Conservation (phyloP, 2,329 filamentous ascomycete species). For the Arthrinium puccinioides region DNA sequence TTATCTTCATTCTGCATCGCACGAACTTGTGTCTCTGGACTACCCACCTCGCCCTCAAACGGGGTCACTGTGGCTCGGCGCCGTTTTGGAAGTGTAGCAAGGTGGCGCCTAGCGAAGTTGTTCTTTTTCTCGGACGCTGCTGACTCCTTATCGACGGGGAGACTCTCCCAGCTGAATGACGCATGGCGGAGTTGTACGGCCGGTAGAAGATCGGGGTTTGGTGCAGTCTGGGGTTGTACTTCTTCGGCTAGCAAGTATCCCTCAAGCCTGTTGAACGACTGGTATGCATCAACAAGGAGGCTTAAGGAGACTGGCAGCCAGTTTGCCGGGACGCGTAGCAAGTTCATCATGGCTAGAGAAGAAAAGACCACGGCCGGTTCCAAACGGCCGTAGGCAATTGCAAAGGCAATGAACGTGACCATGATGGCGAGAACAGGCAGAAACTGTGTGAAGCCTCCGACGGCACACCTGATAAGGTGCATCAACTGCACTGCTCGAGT, state of each 20-base stretch:
- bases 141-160: conserved; percentile 29
- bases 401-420: conserved; percentile 79
- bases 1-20: too few species aligned
- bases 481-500: conserved; percentile 71
- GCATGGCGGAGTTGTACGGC: conserved; percentile 64
- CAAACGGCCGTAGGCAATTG: conserved; percentile 55
- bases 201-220: conserved; percentile 45
- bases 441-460: conserved; percentile 73
- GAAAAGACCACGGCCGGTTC: conserved; percentile 76
- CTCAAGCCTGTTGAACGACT: conserved; percentile 72
- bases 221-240: conserved; percentile 57
- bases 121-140: conserved; percentile 42
- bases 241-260: conserved; percentile 83
- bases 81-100: too few species aligned
- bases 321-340: conserved; percentile 78
- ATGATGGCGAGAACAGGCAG: conserved; percentile 88
- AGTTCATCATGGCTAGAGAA: conserved; percentile 87
- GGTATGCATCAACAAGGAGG: conserved; percentile 78
- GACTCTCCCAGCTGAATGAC: conserved; percentile 76
- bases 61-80: too few species aligned
- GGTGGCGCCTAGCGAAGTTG: too few species aligned
- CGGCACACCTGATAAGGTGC: conserved; percentile 69
- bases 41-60: too few species aligned
- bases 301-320: conserved; percentile 77
- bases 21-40: too few species aligned